These are phyloP conservation scores for Ustilago vetiveriae DNA, from an alignment of 1,284 basidiomycete genomes.

Conservation along the genomic window DNA sequence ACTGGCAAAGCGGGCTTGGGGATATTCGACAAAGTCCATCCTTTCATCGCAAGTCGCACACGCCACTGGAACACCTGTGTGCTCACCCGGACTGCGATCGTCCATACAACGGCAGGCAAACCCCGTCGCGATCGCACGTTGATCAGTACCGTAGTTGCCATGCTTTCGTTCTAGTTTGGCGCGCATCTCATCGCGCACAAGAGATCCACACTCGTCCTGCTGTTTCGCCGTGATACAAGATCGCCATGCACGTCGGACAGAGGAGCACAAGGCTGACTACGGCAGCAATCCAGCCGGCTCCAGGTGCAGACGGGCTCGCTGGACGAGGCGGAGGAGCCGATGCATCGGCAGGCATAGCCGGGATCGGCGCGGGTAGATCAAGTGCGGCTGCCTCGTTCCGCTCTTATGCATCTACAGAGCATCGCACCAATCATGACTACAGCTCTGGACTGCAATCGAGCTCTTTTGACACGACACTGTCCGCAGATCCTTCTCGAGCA, in stretches of 20 bases:
- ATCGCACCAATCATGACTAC: slow-evolving; percentile 11
- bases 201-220: background rate
- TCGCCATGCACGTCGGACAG: slow-evolving; percentile 27
- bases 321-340: background rate
- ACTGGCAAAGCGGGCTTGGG: too few relatives aligned
- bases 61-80: too few relatives aligned
- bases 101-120: too few relatives aligned
- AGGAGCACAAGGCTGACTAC: slow-evolving; percentile 2
- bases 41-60: too few relatives aligned
- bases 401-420: slow-evolving; percentile 10
- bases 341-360: slow-evolving; percentile 27
- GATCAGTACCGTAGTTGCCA: too few relatives aligned
- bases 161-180: slow-evolving; percentile 1
- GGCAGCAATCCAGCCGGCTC: background rate
- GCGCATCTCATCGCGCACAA: slow-evolving; percentile 1
- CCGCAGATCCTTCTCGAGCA: slow-evolving; percentile 4
- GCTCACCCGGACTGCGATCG: too few relatives aligned
- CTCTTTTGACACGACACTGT: slow-evolving; percentile 19
- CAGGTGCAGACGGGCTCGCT: background rate
- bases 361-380: slow-evolving; percentile 29
- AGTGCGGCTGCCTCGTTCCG: slow-evolving; percentile 14
- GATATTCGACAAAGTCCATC: too few relatives aligned
- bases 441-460: slow-evolving; percentile 5
- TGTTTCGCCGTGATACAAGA: background rate
- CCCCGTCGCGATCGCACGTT: too few relatives aligned